Evolutionary conservation across 2,329 filamentous ascomycete species (phyloP), one percentile per base, ranked within the genome.

Genomic region (Penicillium sp.): DNA sequence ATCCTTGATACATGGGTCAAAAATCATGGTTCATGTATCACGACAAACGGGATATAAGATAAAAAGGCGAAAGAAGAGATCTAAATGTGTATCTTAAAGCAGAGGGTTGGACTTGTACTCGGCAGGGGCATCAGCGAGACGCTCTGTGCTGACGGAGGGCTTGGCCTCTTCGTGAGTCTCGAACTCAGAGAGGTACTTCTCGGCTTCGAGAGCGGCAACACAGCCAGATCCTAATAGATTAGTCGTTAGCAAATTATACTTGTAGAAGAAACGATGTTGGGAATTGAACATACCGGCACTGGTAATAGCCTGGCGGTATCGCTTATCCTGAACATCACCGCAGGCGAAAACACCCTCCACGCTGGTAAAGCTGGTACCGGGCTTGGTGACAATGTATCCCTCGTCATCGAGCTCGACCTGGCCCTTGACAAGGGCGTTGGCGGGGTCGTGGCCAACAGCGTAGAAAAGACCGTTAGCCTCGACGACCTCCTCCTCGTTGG

Each of bases 241-340:
- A 19, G 48, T 57, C 40, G 64, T 70, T 54, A 70, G 61, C 16
- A n/a, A 45, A 27, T 7, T 30, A 18, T 30, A 35, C 7, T 23
- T 32, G 53, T 45, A 23, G 35, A 14, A 9, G 29, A 32, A 47
- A 39, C 46, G 18, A 52, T 19, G 16, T 19, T 23, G 29, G 16
- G 10, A 83, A 86, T 70, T 80, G 9, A 63, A 84, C 87, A 71
- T 80, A 91, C 91, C 93, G 66, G 94, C 94, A 78, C 92, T 97
- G 61, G 94, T 99, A 63, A 99, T 95, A 43, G 94, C 94, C 79
- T 99, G 94, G 72, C 94, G 85, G 76, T 99, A 99, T 71, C 88
- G 86, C 87, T 97, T 99, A 74, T 99, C 95, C 80, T 99, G 94
- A 9, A 99, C 95, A 72, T 99, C 94, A 61, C 94, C 94, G 9